These are phyloP conservation scores for Saccharomycopsis crataegensis DNA, from an alignment of 1,139 yeast species.

Conservation along the genomic window DNA sequence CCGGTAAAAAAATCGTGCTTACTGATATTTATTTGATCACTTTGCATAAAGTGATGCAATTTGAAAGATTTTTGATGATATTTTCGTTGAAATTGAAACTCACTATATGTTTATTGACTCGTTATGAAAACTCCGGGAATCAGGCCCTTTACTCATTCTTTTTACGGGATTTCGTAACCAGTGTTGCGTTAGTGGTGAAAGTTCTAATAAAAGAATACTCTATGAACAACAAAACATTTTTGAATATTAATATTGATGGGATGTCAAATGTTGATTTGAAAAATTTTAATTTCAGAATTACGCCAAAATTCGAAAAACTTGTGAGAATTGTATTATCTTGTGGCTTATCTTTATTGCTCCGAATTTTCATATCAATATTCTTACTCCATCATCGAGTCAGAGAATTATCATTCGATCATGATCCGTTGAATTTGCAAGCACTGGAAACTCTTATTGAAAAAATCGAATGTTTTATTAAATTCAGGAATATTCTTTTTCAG, in stretches of 20 bases:
- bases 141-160: neutral
- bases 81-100: slow-evolving; percentile 1
- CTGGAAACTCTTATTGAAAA: no score
- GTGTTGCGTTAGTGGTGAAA: neutral
- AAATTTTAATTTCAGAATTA: slow-evolving; percentile 2
- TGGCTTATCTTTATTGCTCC: neutral
- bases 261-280: neutral
- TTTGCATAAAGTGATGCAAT: slow-evolving; percentile 1
- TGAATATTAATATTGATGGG: neutral
- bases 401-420: no score
- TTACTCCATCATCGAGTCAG: neutral
- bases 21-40: neutral
- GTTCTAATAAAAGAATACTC: neutral
- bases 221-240: slow-evolving; percentile 3
- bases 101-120: neutral
- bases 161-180: neutral
- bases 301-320: neutral
- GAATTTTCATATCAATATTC: neutral
- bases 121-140: slow-evolving; percentile 1
- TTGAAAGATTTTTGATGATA: neutral
- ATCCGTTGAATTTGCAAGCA: no score
- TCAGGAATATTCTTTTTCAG: no score
- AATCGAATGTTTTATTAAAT: no score
- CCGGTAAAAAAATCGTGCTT: neutral
- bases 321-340: neutral